A percentile compares a stretch with the other conserved stretches of the same genome.
Evolutionary conservation across 2,329 filamentous ascomycete genomes (phyloP).

Genomic region (Fusarium camptoceras): DNA sequence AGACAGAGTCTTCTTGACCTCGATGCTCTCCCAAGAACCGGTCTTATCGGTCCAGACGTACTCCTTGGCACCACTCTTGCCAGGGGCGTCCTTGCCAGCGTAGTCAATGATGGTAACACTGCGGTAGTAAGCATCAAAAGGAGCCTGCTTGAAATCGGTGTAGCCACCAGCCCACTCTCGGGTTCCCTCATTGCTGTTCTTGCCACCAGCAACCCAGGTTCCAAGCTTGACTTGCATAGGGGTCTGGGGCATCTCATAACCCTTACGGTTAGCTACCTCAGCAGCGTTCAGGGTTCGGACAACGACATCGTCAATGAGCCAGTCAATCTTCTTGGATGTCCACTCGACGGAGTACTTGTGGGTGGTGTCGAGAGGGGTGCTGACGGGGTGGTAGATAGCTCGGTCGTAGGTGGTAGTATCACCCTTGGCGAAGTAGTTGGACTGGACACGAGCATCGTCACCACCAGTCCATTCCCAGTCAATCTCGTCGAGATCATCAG

Average conservation of each 20-base stretch:
- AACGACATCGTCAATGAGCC: constrained; percentile 71
- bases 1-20: constrained; percentile 57
- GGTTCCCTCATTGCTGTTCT: constrained; percentile 73
- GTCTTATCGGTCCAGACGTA: constrained; percentile 64
- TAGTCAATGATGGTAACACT: constrained; percentile 66
- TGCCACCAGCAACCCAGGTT: constrained; percentile 71
- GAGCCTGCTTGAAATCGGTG: constrained; percentile 64
- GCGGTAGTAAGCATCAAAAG: constrained; percentile 69
- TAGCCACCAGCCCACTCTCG: constrained; percentile 76
- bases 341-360: constrained; percentile 78
- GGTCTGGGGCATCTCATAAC: constrained; percentile 74
- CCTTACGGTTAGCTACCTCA: constrained; percentile 65
- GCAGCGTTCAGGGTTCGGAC: constrained; percentile 71
- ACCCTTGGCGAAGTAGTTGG: constrained; percentile 86
- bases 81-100: constrained; percentile 60
- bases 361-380: constrained; percentile 64
- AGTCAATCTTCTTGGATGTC: constrained; percentile 71
- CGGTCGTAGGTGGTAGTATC: constrained; percentile 78
- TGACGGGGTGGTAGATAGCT: constrained; percentile 70
- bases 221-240: constrained; percentile 79
- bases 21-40: constrained; percentile 64
- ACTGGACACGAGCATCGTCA: constrained; percentile 79
- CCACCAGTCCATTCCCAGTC: constrained; percentile 96
- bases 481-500: constrained; percentile 86
- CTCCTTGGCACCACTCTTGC: constrained; percentile 57